Evolutionary conservation across 495 filamentous ascomycete genomes (phyloP), one percentile per base, ranked within the genome.

Genomic region (Talaromyces stipitatus): DNA sequence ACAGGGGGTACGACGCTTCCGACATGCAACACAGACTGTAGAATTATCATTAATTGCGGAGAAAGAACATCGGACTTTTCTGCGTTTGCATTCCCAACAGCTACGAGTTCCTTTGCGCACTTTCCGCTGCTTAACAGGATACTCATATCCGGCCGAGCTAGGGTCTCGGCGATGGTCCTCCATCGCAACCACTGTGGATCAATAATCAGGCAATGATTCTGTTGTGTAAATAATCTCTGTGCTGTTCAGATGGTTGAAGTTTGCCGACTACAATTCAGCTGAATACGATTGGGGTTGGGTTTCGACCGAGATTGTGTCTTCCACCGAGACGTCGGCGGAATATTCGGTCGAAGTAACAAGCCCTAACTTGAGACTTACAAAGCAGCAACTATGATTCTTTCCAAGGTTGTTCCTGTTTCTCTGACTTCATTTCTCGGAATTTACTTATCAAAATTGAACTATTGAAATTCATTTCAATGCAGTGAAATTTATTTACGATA

Each of bases 11-110:
- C 28, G 47, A 30, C 62, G 55, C n/a, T 56, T 53, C 24, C 32
- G 57, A 56, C 60, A 64, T 3, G 32, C 41, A 26, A 52, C 55
- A 26, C 62, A 64, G 12, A 50, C 50, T 1, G 54, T 46, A 20
- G 14, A 18, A 51, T 61, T 28, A 3, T 55, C 54, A 11, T 41
- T 14, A 2, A n/a, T 41, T 12, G 43, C 14, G 22, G 56, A 38
- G 2, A 55, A 57, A 29, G 56, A 48, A 33, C 63, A 65, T 48
- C 62, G 60, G 51, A 65, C 48, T 45, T 65, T 65, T 30, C 63
- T 38, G 14, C 52, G 59, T 52, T 62, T 59, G 54, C 63, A 65
- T 30, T 65, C 63, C 60, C 36, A 58, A 50, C 63, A 65, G 36
- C 60, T 62, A 14, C 58, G 57, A 2, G 63, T 65, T 23, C 60